Base-by-base conservation (phyloP, 768 basidiomycete genomes). In the Infundibulicybe gibba region DNA sequence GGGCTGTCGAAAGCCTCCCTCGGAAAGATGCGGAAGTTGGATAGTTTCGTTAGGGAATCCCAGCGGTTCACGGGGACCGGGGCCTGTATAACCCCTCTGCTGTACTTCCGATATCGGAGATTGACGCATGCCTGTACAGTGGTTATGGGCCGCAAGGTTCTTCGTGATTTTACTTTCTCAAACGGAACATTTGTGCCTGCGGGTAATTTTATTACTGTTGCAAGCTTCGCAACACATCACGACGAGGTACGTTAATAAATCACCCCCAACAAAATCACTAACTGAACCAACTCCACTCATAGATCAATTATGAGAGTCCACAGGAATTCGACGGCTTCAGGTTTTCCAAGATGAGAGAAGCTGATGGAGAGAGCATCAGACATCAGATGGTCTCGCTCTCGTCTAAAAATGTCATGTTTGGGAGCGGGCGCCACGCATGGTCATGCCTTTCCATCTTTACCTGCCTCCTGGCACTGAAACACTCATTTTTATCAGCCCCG, bases 271-370 rank as follows among this genome's bases (percentile, higher is more conserved):
- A n/a, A 37, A 30, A n/a, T 37, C 45, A 33, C 30, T 32, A 14
- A 34, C 31, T n/a, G 15, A 17, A 14, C 15, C 13, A 12, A 15
- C n/a, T 33, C 34, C 9, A 39, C 40, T 19, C 8, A 34, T n/a
- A 64, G 65, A 60, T 58, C 13, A 54, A 63, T 15, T 83, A 79
- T 52, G 49, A 60, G n/a, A 63, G 75, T 42, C 60, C 80, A 0
- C 54, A 61, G 21, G 57, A 60, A 1, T 74, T 82, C 45, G 62
- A 74, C 34, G 71, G 69, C 0, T 77, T 77, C 60, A 70, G 79
- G 5, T 81, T 77, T 54, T 56, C 63, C 0, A 60, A 72, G 10
- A 60, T 68, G 58, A 57, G 64, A 25, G 61, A 71, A 14, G 54
- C 51, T 5, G 62, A 65, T 2, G 66, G 61, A 1, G 70, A 71